Evolutionary conservation across 495 filamentous ascomycete genomes (phyloP).

Genomic region (Corynascus novoguineensis): DNA sequence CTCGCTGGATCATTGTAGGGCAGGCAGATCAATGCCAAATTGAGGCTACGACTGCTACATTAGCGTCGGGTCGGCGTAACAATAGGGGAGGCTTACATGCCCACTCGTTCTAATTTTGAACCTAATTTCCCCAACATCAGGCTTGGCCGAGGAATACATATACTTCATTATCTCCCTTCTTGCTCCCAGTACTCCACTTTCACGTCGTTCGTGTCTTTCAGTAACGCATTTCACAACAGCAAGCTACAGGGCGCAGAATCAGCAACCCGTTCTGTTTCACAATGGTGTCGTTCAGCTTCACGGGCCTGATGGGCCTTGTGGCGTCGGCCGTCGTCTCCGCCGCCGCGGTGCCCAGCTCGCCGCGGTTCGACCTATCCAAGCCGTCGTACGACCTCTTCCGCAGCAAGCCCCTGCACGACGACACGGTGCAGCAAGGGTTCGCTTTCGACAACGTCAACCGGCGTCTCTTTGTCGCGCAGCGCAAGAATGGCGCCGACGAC

Average conservation of each 20-base stretch:
- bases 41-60: not conserved
- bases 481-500: conserved; percentile 4
- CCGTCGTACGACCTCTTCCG: conserved; percentile 17
- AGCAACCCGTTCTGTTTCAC: not conserved
- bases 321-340: not conserved
- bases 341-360: conserved; percentile 10
- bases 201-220: too few species aligned
- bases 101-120: not conserved
- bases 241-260: too few species aligned
- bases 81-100: not conserved
- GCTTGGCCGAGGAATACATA: too few species aligned
- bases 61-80: not conserved
- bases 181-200: too few species aligned
- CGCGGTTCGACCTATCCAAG: conserved; percentile 16
- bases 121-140: not conserved
- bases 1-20: not conserved
- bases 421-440: conserved; percentile 15
- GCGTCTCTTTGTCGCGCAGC: conserved; percentile 16
- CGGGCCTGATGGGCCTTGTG: not conserved
- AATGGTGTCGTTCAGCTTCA: not conserved
- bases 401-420: conserved; percentile 9
- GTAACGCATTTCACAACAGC: too few species aligned
- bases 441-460: conserved; percentile 16
- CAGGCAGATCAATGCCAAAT: not conserved
- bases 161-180: not conserved